Evolutionary conservation across 495 filamentous ascomycete species (phyloP).

Genomic region (Lasiosphaeria miniovina): DNA sequence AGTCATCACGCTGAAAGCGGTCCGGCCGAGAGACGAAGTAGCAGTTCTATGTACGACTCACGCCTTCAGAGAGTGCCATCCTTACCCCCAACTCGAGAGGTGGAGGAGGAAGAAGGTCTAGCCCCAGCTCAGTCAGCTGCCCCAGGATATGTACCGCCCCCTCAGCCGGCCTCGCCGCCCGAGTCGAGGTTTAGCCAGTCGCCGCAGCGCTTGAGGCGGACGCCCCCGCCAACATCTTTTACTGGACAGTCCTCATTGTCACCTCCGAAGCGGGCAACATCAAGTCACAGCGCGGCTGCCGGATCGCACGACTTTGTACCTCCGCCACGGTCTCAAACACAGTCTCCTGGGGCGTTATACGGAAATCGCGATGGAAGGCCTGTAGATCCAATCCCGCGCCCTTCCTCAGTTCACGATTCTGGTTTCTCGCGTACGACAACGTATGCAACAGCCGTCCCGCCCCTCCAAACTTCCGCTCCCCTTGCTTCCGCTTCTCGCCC

Average conservation of each 20-base stretch:
- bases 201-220: constrained; percentile 28
- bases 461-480: constrained; percentile 8
- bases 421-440: constrained; percentile 45
- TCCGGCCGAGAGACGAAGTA: constrained; percentile 41
- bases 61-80: constrained; percentile 44
- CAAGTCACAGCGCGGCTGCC: constrained; percentile 42
- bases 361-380: constrained; percentile 46
- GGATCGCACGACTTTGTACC: constrained; percentile 47
- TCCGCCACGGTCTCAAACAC: constrained; percentile 76
- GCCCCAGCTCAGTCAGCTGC: constrained; percentile 23
- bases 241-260: constrained; percentile 38
- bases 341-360: constrained; percentile 68
- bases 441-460: constrained; percentile 13
- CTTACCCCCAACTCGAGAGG: constrained; percentile 52
- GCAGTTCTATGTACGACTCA: constrained; percentile 47
- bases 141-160: constrained; percentile 9
- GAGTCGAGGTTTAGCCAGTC: constrained; percentile 33
- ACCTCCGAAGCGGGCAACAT: constrained; percentile 52
- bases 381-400: constrained; percentile 58
- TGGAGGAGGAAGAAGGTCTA: constrained; percentile 47
- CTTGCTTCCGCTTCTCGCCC: constrained; percentile 21
- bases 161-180: constrained; percentile 25
- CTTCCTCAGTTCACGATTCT: constrained; percentile 64
- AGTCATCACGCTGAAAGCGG: constrained; percentile 29
- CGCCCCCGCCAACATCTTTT: constrained; percentile 45